phyloP scores from a whole-genome alignment of 768 basidiomycete species.

The Artomyces pyxidatus region DNA sequence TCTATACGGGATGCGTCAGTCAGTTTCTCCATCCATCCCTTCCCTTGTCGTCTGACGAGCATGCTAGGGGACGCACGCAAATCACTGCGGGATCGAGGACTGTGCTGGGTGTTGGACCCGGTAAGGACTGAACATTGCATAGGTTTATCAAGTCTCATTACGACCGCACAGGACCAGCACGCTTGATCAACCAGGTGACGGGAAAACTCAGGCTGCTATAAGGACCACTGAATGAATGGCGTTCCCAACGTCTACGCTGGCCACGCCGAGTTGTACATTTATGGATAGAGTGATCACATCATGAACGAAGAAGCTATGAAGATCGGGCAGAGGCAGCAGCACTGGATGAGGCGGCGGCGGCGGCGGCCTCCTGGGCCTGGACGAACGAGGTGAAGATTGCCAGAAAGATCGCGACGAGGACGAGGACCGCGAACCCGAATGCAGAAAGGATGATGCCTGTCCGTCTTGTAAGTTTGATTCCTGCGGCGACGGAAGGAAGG shows the following conservation, averaged over 20 bases:
- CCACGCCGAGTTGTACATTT: not conserved
- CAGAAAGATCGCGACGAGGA: conserved; percentile 8
- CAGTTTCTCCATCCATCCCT: not conserved
- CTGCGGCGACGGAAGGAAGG: no score
- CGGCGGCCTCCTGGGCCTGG: conserved; percentile 6
- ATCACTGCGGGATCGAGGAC: conserved; percentile 77
- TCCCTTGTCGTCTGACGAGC: not conserved
- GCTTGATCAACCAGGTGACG: conserved; percentile 73
- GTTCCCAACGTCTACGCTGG: not conserved
- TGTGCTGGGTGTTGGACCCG: conserved; percentile 86
- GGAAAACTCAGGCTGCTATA: conserved; percentile 66
- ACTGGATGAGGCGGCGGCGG: conserved; percentile 1
- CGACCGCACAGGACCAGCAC: conserved; percentile 48
- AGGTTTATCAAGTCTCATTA: not conserved
- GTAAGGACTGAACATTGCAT: conserved; percentile 27
- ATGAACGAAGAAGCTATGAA: not conserved
- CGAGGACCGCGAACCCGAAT: conserved; percentile 2
- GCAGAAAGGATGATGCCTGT: conserved; percentile 4
- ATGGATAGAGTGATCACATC: not conserved
- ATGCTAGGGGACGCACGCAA: conserved; percentile 70
- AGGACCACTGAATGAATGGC: not conserved
- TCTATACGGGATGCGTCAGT: conserved; percentile 79
- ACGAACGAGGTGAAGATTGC: conserved; percentile 16
- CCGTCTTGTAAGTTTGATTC: not conserved
- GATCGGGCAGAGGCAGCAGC: not conserved